Conservation (phyloP, 306 rosid species). For the Ceratonia siliqua region DNA sequence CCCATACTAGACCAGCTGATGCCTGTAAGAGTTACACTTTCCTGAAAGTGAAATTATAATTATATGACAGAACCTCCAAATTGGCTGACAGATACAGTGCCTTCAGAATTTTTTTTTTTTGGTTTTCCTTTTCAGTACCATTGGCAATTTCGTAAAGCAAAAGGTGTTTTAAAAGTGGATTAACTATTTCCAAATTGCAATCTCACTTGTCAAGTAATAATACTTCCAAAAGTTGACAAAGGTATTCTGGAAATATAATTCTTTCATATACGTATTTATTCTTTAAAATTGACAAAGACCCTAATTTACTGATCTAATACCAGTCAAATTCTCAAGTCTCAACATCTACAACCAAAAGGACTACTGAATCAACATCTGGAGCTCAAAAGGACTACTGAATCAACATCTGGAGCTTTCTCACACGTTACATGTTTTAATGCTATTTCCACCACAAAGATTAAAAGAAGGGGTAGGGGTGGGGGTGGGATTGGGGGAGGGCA, state of each 20-base stretch:
- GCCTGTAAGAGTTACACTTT: not conserved
- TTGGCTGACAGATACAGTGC: not conserved
- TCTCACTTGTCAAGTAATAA: not conserved
- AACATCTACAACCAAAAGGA: not conserved
- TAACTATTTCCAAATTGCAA: not conserved
- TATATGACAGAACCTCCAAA: not conserved
- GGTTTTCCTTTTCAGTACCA: not conserved
- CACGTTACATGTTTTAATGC: not conserved
- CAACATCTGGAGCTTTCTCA: slow-evolving; percentile 26
- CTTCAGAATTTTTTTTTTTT: not conserved
- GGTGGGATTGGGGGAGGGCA: not conserved
- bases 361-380: slow-evolving; percentile 20
- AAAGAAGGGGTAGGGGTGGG: not conserved
- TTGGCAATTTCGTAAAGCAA: not conserved
- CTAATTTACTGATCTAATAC: not conserved
- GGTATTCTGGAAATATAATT: not conserved
- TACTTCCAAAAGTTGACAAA: not conserved
- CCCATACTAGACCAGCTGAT: not conserved
- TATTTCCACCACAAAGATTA: not conserved
- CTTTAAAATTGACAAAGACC: not conserved
- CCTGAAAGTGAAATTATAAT: not conserved
- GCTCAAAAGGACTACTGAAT: slow-evolving; percentile 5
- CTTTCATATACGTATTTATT: not conserved
- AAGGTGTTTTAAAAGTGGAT: not conserved
- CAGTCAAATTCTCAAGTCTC: not conserved